These are phyloP conservation scores for Penicillium sp. DNA, from an alignment of 2,329 filamentous ascomycete species.

Conservation along the genomic window DNA sequence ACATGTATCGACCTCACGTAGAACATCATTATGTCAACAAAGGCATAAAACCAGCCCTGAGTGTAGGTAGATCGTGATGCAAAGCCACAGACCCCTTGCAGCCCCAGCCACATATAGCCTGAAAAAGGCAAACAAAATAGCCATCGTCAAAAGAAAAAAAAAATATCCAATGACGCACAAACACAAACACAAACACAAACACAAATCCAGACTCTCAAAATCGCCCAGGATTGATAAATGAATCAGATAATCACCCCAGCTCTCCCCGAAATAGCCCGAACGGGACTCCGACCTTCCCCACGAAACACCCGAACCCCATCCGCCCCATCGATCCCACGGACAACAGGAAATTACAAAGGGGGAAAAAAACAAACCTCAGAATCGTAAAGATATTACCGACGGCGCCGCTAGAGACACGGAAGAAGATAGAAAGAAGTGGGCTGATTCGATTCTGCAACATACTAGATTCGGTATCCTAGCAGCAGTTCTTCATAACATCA, in stretches of 20 bases:
- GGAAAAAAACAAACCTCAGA: background rate
- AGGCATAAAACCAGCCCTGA: no score
- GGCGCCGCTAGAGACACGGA: background rate
- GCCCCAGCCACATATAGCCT: background rate
- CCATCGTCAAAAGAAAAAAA: no score
- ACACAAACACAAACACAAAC: no score
- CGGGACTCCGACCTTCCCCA: conserved; percentile 4
- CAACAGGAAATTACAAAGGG: background rate
- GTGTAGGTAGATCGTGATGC: no score
- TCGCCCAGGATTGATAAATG: conserved; percentile 3
- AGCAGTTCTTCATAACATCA: background rate
- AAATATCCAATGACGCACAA: background rate
- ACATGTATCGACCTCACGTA: no score
- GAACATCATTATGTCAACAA: no score
- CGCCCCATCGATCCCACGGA: background rate
- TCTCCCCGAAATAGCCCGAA: conserved; percentile 7
- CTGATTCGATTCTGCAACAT: background rate
- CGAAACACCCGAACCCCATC: background rate
- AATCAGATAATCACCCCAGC: conserved; percentile 8
- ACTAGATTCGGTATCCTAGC: background rate
- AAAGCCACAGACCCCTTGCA: no score
- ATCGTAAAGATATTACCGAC: background rate
- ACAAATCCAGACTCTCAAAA: background rate
- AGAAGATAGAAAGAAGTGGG: background rate
- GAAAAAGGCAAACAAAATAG: background rate